Conservation (phyloP, 2,329 filamentous ascomycete genomes). For the Diaporthe citrichinensis region DNA sequence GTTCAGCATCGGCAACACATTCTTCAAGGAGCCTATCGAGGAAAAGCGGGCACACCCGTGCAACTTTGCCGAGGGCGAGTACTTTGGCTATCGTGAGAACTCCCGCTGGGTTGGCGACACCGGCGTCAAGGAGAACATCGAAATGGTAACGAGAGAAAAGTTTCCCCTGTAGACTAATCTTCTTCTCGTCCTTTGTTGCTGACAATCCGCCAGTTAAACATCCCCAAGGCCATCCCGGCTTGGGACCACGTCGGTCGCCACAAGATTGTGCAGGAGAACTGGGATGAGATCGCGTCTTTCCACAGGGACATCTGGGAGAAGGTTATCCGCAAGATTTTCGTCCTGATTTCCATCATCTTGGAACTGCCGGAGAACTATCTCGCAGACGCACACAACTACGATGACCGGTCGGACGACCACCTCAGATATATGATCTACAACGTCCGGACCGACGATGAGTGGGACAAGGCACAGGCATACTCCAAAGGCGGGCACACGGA, state of each 20-base stretch:
- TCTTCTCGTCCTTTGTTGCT: background rate
- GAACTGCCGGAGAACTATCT: conserved; percentile 18
- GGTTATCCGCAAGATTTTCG: conserved; percentile 2
- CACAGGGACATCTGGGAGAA: conserved; percentile 13
- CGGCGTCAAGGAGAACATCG: conserved; percentile 17
- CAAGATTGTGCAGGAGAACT: conserved; percentile 17
- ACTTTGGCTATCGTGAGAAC: conserved; percentile 19
- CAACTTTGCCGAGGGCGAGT: conserved; percentile 16
- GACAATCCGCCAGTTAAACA: background rate
- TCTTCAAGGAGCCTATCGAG: conserved; percentile 15
- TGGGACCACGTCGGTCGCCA: conserved; percentile 16
- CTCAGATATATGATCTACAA: conserved; percentile 17
- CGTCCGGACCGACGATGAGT: background rate
- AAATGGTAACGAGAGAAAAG: background rate
- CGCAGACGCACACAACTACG: conserved; percentile 1
- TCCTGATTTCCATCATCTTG: conserved; percentile 4
- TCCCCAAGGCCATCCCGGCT: conserved; percentile 1
- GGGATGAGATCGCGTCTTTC: conserved; percentile 2
- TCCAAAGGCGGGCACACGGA: conserved; percentile 9
- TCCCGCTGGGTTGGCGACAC: conserved; percentile 12
- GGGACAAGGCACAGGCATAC: conserved; percentile 15
- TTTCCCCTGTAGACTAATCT: background rate
- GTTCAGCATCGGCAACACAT: conserved; percentile 14
- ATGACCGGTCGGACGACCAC: conserved; percentile 11
- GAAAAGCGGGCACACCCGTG: conserved; percentile 8